Conservation (phyloP, 1,139 yeast genomes). For the Kazachstania sp. region DNA sequence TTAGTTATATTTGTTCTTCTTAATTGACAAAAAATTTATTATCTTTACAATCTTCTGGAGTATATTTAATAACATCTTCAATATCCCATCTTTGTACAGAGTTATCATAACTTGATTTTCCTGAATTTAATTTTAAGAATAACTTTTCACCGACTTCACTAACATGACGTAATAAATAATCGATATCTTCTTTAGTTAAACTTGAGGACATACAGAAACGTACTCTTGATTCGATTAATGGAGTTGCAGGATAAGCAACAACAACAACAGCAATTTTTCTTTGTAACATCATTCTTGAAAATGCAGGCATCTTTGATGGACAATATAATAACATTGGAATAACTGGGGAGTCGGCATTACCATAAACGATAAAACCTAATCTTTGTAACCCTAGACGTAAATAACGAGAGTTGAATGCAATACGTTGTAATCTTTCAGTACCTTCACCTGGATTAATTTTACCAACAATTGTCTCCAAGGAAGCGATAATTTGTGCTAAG, state of each 20-base stretch:
- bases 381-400: conserved; percentile 82
- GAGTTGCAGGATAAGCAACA: conserved; percentile 97
- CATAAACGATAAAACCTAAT: conserved; percentile 87
- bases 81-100: conserved; percentile 65
- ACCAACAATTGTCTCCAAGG: conserved; percentile 72
- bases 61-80: conserved; percentile 65
- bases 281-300: conserved; percentile 71
- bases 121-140: conserved; percentile 69
- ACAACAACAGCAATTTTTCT: conserved; percentile 87
- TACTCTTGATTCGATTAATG: conserved; percentile 79
- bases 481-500: conserved; percentile 74
- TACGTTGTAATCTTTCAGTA: conserved; percentile 76
- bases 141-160: conserved; percentile 74
- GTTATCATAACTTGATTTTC: conserved; percentile 60
- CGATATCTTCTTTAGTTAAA: conserved; percentile 88
- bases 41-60: conserved; percentile 62
- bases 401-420: conserved; percentile 92
- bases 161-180: conserved; percentile 61
- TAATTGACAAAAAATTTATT: conserved; percentile 33
- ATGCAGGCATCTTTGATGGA: conserved; percentile 91
- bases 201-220: conserved; percentile 91
- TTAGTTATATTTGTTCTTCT: no score
- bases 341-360: conserved; percentile 95
- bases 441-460: conserved; percentile 90
- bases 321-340: conserved; percentile 79